Evolutionary conservation across 352 stramenopile genomes (phyloP), one percentile per base, ranked within the genome.

Genomic region (Phytopythium mirpurense): DNA sequence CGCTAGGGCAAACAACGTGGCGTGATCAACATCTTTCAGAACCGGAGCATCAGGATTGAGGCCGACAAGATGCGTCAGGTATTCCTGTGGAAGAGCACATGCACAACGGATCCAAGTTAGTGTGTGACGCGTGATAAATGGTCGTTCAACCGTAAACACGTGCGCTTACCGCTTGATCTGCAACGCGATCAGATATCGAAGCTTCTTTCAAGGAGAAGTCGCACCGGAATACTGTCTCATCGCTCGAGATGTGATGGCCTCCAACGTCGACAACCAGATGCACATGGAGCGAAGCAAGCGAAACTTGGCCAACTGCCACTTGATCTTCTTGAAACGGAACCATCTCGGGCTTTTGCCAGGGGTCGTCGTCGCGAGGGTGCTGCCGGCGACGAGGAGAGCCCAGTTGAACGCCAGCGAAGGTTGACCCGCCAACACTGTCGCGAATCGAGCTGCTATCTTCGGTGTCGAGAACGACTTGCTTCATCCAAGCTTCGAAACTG

Each of bases 401-500:
- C 23, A 56, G 51, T 10, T 31, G 35, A 35, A 51, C 54, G 43
- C 50, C 37, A 1, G 42, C 38, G 23, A 64, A 58, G 16, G 29
- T 54, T 14, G 47, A 35, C 32, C 56, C 6, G 6, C 31, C 27
- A 5, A 44, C 24, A 15, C 34, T 44, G 16, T 65, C 61, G 3
- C 61, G 61, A n/a, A 44, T 29, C 21, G 55, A 51, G 2, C 44
- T 53, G 19, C 56, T 54, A 24, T 65, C 61, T 18, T 24, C 54
- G 15, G 48, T 29, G 31, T 68, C 61, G 18, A 65, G 18, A 10
- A 51, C 34, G 21, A 54, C 52, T 42, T 44, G 63, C 59, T 79
- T 81, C 67, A 85, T 72, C 74, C 69, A 83, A 21, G 59, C 59
- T 48, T 85, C 74, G 41, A 85, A 78, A 35, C 79, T 51, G 24